These are phyloP conservation scores for Pulveroboletus sp. DNA, from an alignment of 768 basidiomycete genomes.

Conservation along the genomic window DNA sequence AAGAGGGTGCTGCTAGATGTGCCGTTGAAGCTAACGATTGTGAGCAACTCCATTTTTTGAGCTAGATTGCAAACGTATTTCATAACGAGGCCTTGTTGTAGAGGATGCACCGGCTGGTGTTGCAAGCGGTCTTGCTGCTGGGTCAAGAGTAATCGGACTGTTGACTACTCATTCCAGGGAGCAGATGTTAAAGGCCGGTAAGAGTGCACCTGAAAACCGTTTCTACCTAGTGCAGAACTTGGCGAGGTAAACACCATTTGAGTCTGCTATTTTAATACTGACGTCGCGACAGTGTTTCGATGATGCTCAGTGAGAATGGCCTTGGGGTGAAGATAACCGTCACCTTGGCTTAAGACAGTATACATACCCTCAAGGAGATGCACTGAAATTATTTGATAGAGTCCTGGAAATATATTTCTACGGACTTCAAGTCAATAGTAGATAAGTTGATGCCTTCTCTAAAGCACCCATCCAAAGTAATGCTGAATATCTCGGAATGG, in stretches of 20 bases:
- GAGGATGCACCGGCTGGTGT: constrained; percentile 91
- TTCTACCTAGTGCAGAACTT: constrained; percentile 68
- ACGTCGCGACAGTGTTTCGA: constrained; percentile 17
- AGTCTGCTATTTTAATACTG: neutral
- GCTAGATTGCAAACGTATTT: constrained; percentile 4
- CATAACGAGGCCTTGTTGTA: constrained; percentile 64
- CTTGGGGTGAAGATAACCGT: constrained; percentile 36
- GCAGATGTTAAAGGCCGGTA: constrained; percentile 57
- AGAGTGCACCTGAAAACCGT: constrained; percentile 34
- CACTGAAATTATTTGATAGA: neutral
- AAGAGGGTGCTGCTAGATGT: constrained; percentile 74
- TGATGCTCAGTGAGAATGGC: constrained; percentile 30
- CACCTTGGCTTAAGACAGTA: constrained; percentile 3
- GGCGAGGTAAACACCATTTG: constrained; percentile 45
- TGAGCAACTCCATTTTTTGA: constrained; percentile 10
- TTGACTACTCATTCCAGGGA: constrained; percentile 74
- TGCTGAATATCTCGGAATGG: neutral
- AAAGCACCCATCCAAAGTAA: constrained; percentile 3
- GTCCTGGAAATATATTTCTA: constrained; percentile 4
- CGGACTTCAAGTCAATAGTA: constrained; percentile 8
- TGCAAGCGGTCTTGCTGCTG: constrained; percentile 72
- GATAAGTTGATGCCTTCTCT: constrained; percentile 7
- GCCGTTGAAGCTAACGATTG: constrained; percentile 46
- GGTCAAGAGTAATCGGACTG: constrained; percentile 79
- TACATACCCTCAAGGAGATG: neutral